These are phyloP conservation scores for Rhizomucor miehei DNA, from an alignment of 371 early-diverging fungal genomes.

Conservation along the genomic window DNA sequence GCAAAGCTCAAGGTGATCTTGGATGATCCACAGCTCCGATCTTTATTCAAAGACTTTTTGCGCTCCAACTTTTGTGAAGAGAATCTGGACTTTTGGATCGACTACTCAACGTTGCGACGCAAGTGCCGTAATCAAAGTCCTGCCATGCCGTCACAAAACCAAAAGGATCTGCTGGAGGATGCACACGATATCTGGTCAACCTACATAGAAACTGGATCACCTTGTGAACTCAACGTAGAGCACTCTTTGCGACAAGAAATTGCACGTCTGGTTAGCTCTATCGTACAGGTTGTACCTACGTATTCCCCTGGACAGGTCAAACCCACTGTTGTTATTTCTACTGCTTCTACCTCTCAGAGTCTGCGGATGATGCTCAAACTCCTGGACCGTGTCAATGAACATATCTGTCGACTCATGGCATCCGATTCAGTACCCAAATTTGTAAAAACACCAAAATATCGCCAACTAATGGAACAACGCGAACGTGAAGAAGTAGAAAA, in stretches of 20 bases:
- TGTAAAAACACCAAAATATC: slow-evolving; percentile 65
- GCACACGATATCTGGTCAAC: slow-evolving; percentile 61
- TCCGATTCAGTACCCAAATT: slow-evolving; percentile 82
- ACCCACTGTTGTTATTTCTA: slow-evolving; percentile 36
- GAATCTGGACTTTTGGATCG: slow-evolving; percentile 69
- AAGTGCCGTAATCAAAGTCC: slow-evolving; percentile 37
- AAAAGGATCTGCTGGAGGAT: slow-evolving; percentile 51
- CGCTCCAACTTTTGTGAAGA: slow-evolving; percentile 71
- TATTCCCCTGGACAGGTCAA: slow-evolving; percentile 33
- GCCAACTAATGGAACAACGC: slow-evolving; percentile 16
- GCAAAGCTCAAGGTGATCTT: slow-evolving; percentile 57
- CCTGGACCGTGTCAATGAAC: slow-evolving; percentile 65
- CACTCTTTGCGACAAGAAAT: slow-evolving; percentile 47
- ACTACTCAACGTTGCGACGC: slow-evolving; percentile 42
- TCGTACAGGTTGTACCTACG: slow-evolving; percentile 40
- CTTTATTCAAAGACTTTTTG: slow-evolving; percentile 64
- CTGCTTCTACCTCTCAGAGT: slow-evolving; percentile 36
- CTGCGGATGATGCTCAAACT: slow-evolving; percentile 49
- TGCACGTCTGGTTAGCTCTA: slow-evolving; percentile 41
- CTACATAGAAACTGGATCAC: slow-evolving; percentile 55
- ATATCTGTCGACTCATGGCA: slow-evolving; percentile 74
- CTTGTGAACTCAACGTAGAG: slow-evolving; percentile 60
- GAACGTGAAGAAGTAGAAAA: not conserved
- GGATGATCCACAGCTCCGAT: slow-evolving; percentile 52
- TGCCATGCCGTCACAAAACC: slow-evolving; percentile 26